Percentiles rank a stretch among this genome's conserved stretches.
phyloP scores from a whole-genome alignment of 164 flowering plant genomes.

The Warburgia ugandensis region DNA sequence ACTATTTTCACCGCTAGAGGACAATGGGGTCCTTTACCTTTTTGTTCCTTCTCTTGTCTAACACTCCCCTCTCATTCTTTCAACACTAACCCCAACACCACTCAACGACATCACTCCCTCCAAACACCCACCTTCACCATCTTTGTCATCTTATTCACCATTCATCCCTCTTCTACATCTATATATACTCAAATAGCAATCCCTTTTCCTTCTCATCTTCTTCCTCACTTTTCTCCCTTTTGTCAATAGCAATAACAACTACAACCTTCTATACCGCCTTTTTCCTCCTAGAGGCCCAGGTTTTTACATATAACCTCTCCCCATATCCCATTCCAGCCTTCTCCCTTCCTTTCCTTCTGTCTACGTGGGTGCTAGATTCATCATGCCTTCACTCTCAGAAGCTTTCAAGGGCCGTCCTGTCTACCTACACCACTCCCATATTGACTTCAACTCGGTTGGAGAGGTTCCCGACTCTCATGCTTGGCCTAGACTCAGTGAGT shows the following conservation, averaged over 20 bases:
- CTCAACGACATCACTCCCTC: conserved; percentile 21
- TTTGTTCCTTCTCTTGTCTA: conserved; percentile 8
- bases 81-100: conserved; percentile 32
- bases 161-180: conserved; percentile 6
- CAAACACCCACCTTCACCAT: conserved; percentile 14
- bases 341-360: background rate
- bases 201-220: conserved; percentile 2
- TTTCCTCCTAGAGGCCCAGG: too few species aligned
- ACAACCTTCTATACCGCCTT: too few species aligned
- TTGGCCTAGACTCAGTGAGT: conserved; percentile 34
- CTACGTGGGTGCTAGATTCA: background rate
- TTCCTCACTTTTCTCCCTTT: conserved; percentile 3
- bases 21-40: conserved; percentile 38
- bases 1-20: conserved; percentile 18
- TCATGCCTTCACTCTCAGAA: conserved; percentile 51
- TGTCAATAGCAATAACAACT: too few species aligned
- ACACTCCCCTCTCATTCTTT: conserved; percentile 17
- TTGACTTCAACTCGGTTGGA: conserved; percentile 43
- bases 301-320: too few species aligned
- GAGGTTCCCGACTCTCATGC: conserved; percentile 69
- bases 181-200: conserved; percentile 5
- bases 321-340: background rate
- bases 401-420: conserved; percentile 37
- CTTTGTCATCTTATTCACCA: conserved; percentile 27
- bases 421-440: conserved; percentile 18